Conservation (phyloP, 306 rosid genomes). For the Quercus aquifolioides region DNA sequence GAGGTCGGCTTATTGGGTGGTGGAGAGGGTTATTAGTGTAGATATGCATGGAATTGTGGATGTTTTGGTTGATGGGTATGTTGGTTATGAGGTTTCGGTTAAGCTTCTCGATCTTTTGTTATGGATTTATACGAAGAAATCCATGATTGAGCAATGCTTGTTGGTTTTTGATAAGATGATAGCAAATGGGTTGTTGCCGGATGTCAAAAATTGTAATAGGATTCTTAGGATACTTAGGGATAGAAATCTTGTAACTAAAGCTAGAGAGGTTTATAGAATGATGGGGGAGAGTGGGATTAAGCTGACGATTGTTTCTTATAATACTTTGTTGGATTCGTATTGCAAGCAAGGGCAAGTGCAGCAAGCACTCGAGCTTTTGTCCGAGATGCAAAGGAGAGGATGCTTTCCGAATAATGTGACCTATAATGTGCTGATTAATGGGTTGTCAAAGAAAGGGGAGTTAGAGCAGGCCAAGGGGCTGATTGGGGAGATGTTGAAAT, state of each 20-base stretch:
- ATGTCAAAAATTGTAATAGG: slow-evolving; percentile 73
- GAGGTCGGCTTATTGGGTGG: slow-evolving; percentile 54
- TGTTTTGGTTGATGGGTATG: slow-evolving; percentile 30
- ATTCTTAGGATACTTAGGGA: slow-evolving; percentile 61
- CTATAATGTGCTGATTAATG: slow-evolving; percentile 63
- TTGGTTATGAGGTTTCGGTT: slow-evolving; percentile 28
- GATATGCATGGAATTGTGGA: slow-evolving; percentile 37
- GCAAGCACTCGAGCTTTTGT: slow-evolving; percentile 46
- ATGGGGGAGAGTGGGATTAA: slow-evolving; percentile 59
- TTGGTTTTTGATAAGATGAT: slow-evolving; percentile 51
- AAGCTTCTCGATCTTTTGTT: slow-evolving; percentile 62
- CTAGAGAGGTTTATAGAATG: slow-evolving; percentile 46
- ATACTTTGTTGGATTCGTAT: slow-evolving; percentile 59
- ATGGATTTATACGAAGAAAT: slow-evolving; percentile 44
- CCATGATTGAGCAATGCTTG: slow-evolving; percentile 52
- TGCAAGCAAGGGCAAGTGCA: slow-evolving; percentile 66
- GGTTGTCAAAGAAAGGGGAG: slow-evolving; percentile 59
- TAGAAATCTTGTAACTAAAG: slow-evolving; percentile 25
- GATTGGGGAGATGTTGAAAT: slow-evolving; percentile 49
- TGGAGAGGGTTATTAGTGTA: slow-evolving; percentile 44
- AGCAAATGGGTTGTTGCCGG: slow-evolving; percentile 55
- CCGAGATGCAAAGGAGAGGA: slow-evolving; percentile 48
- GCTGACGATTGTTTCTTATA: slow-evolving; percentile 57
- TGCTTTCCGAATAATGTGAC: slow-evolving; percentile 52
- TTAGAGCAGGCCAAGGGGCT: slow-evolving; percentile 49